Evolutionary conservation across 2,329 filamentous ascomycete species (phyloP), one percentile per base, ranked within the genome.

Genomic region (Lachnellula hyalina): DNA sequence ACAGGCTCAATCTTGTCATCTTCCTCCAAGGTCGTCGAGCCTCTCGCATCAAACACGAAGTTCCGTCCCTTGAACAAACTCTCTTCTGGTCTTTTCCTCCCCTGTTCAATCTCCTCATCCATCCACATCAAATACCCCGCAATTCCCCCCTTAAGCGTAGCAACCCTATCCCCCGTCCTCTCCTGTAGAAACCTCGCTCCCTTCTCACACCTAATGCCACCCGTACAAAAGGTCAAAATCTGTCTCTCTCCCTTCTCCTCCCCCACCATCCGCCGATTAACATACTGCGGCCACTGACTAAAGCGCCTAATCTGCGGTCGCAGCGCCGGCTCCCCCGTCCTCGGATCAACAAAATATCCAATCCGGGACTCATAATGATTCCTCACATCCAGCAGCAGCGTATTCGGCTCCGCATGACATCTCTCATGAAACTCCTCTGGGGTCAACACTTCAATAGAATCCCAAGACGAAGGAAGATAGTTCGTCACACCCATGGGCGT

Each of bases 321-420:
- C 44, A 68, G 28, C 7, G 68, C 68, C n/a, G 56, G 46, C 38
- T 66, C 55, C 2, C 64, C 62, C 0, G 59, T 65, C 21, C 52
- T 58, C 0, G 67, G 66, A 38, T 63, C 51, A 3, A 68, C 54
- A 32, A 70, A 70, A 56, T 67, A 69, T 1, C 68, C 68, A 54
- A 70, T 70, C 4, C 66, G 58, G 4, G 64, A 67, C 49, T 70
- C 68, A 25, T 70, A 70, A 55, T 69, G 60, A 54, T 70, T 70
- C 17, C 68, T 55, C 12, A 69, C 61, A 59, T 70, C 68, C 14
- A 70, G 23, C 12, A 70, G 51, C 19, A 66, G 23, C 6, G 45
- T 59, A 9, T 61, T 47, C 12, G 54, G 36, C n/a, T 64, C 53
- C 23, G 19, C 34, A 23, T 54, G 49, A 38, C 64, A 68, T 40